These are phyloP conservation scores for Cyberlindnera xylosilytica DNA, from an alignment of 805 yeast species.

Conservation along the genomic window DNA sequence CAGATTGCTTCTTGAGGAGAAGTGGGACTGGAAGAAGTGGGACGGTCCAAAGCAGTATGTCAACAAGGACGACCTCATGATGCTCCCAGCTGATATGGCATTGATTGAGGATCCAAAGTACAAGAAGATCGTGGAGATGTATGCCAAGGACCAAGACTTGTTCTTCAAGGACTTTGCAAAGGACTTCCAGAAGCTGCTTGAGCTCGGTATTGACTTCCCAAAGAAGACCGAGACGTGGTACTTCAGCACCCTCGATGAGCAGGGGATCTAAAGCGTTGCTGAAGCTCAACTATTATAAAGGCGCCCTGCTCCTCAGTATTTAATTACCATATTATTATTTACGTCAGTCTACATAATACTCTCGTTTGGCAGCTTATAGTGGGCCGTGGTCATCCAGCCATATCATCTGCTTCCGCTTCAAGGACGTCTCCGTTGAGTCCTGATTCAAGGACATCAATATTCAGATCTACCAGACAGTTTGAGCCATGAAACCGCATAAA, in stretches of 20 bases:
- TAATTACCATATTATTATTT: too few relatives aligned
- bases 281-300: too few relatives aligned
- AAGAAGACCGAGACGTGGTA: slow-evolving; percentile 39
- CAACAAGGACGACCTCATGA: slow-evolving; percentile 67
- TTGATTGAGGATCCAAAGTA: slow-evolving; percentile 60
- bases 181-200: slow-evolving; percentile 69
- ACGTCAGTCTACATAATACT: too few relatives aligned
- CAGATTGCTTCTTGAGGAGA: slow-evolving; percentile 50
- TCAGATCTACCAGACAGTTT: too few relatives aligned
- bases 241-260: slow-evolving; percentile 72
- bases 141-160: slow-evolving; percentile 60
- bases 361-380: too few relatives aligned
- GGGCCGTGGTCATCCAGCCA: too few relatives aligned
- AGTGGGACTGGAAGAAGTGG: slow-evolving; percentile 54
- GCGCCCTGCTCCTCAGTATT: too few relatives aligned
- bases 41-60: slow-evolving; percentile 61
- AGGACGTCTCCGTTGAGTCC: too few relatives aligned
- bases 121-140: slow-evolving; percentile 57
- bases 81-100: slow-evolving; percentile 81
- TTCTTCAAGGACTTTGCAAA: slow-evolving; percentile 64
- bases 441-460: too few relatives aligned
- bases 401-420: too few relatives aligned
- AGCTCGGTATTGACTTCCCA: slow-evolving; percentile 65
- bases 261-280: slow-evolving; percentile 31
- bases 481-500: too few relatives aligned